Evolutionary conservation across 1,284 basidiomycete genomes (phyloP), one percentile per base, ranked within the genome.

Genomic region (Athelia sp.): DNA sequence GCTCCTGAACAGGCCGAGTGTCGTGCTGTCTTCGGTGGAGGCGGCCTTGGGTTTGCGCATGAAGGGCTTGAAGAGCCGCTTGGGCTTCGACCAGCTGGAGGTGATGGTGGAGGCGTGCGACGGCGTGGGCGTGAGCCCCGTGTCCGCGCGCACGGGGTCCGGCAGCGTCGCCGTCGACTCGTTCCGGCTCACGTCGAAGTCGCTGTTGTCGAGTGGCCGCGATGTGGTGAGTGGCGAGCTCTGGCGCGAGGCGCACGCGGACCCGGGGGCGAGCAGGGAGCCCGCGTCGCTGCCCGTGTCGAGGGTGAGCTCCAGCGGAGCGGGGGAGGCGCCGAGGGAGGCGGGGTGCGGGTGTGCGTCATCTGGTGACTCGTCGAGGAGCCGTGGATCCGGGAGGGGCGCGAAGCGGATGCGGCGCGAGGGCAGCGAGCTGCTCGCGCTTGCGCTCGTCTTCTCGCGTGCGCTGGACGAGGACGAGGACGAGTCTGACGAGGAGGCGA

Each of bases 301-400:
- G 58, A 62, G 45, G 46, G 11, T 0, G 43, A 17, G 22, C 34
- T 42, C 6, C 36, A 32, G 26, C 32, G 43, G 43, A 32, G 19
- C 18, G 43, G 32, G 43, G 44, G 15, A 23, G 49, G 52, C 46
- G 40, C 46, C 19, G 53, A 50, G 26, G 53, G 51, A 23, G 47
- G 52, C 15, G 48, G 49, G 19, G 56, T 50, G 45, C 43, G 52
- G 53, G 45, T 55, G 49, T 4, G 23, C 8, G 14, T 18, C 15
- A 6, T 67, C 61, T 50, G 68, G 69, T 19, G 71, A 57, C 56
- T 79, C 75, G 48, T 40, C 36, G 36, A 40, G 36, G 19, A 21
- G n/a, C 8, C 79, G 73, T 13, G 84, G 84, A 52, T 86, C 82
- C 3, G 87, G 87, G n/a, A 90, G 76, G 2, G 87, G 87, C 0